A percentile compares a stretch with the other conserved stretches of the same genome.
Evolutionary conservation across 2,329 filamentous ascomycete species (phyloP).

Genomic region (Annulohypoxylon truncatum): DNA sequence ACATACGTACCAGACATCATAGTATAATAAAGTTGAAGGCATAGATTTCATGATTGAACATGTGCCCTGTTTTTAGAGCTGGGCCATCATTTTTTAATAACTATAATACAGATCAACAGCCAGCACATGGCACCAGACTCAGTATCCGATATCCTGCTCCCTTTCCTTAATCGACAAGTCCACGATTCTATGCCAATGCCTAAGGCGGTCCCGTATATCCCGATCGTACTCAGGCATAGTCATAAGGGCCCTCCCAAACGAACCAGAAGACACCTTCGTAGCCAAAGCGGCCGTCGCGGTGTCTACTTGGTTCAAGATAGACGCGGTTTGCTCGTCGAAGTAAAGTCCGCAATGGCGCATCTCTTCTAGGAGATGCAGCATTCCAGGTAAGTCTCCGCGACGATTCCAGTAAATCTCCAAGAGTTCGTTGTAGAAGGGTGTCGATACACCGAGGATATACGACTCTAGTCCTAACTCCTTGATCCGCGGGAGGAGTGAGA

Average conservation of each 20-base stretch:
- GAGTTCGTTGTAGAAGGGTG: slow-evolving; percentile 75
- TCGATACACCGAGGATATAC: slow-evolving; percentile 77
- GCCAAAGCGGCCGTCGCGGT: slow-evolving; percentile 32
- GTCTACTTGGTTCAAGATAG: slow-evolving; percentile 52
- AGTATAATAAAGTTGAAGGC: not conserved
- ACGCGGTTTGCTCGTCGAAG: slow-evolving; percentile 63
- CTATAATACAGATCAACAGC: not conserved
- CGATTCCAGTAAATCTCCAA: slow-evolving; percentile 71
- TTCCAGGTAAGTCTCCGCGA: slow-evolving; percentile 66
- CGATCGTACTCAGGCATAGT: slow-evolving; percentile 54
- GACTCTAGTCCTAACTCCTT: slow-evolving; percentile 75
- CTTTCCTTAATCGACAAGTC: slow-evolving; percentile 45
- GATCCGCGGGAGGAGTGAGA: slow-evolving; percentile 73
- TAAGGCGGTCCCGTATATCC: slow-evolving; percentile 46
- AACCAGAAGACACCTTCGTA: slow-evolving; percentile 35
- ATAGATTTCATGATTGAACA: no score
- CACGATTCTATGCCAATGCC: slow-evolving; percentile 47
- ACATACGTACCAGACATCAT: no score
- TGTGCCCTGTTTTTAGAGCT: not conserved
- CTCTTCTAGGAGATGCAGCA: slow-evolving; percentile 69
- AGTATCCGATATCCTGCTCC: slow-evolving; percentile 40
- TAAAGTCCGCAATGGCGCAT: slow-evolving; percentile 73
- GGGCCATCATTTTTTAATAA: not conserved
- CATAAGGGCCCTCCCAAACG: slow-evolving; percentile 50
- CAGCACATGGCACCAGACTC: not conserved